A percentile compares a stretch with the other conserved stretches of the same genome.
Conservation (phyloP, 257 asterid species). For the Capsicum chinense region DNA sequence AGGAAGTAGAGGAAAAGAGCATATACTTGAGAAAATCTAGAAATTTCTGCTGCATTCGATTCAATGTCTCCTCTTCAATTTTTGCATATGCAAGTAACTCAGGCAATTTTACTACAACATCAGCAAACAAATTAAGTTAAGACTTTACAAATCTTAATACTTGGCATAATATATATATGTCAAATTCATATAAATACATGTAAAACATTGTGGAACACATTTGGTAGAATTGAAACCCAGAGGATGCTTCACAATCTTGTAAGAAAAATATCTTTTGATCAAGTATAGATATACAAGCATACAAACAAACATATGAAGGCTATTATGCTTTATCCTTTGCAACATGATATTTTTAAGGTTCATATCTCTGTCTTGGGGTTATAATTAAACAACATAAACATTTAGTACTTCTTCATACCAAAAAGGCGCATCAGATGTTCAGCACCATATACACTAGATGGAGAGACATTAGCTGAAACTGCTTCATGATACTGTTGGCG, state of each 20-base stretch:
- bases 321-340: background rate
- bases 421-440: slow-evolving; percentile 96
- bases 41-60: slow-evolving; percentile 79
- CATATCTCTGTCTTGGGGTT: slow-evolving; percentile 11
- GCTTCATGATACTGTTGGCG: slow-evolving; percentile 81
- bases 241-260: background rate
- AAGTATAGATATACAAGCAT: background rate
- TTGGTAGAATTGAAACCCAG: background rate
- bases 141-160: background rate
- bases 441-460: slow-evolving; percentile 92
- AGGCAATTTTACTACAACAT: slow-evolving; percentile 86
- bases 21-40: slow-evolving; percentile 80
- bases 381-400: background rate
- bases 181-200: background rate
- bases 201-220: background rate
- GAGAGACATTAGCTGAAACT: slow-evolving; percentile 59
- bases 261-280: background rate
- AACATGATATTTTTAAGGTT: background rate
- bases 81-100: slow-evolving; percentile 70
- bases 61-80: slow-evolving; percentile 77
- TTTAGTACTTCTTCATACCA: slow-evolving; percentile 55
- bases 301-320: background rate
- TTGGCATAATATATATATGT: background rate
- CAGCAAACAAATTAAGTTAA: slow-evolving; percentile 36
- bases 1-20: slow-evolving; percentile 32